Conservation (phyloP, 768 basidiomycete genomes). For the Lentinula aciculospora region DNA sequence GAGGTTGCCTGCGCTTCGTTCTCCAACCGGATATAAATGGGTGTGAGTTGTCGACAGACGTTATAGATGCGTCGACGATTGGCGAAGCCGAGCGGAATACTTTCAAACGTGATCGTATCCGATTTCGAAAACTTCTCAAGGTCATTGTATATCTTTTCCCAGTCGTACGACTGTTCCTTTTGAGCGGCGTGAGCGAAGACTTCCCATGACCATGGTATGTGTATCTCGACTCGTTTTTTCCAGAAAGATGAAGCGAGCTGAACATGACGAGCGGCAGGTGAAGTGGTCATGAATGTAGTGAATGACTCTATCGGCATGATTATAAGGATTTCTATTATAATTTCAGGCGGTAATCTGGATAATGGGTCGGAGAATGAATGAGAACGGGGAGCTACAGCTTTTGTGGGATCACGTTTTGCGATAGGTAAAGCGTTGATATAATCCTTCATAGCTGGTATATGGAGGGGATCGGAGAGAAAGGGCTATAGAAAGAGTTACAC, state of each 20-base stretch:
- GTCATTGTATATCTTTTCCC: neutral
- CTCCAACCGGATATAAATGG: neutral
- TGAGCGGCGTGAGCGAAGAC: neutral
- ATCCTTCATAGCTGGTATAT: neutral
- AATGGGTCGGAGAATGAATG: neutral
- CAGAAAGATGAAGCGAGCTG: neutral
- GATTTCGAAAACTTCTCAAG: neutral
- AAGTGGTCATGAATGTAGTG: neutral
- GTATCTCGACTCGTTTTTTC: neutral
- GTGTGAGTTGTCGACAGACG: neutral
- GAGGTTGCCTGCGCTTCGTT: neutral
- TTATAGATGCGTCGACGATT: neutral
- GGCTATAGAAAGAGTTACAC: neutral
- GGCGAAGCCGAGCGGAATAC: neutral
- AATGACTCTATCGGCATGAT: neutral
- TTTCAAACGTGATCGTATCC: neutral
- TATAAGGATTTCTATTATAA: neutral
- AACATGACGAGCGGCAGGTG: neutral
- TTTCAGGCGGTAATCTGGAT: neutral
- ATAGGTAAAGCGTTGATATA: neutral
- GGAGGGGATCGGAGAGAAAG: neutral
- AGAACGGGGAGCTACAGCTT: neutral
- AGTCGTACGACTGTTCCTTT: neutral
- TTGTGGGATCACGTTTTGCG: neutral
- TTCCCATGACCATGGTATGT: conserved; percentile 1